Conservation (phyloP, 2,329 filamentous ascomycete species). For the Lachnellula occidentalis region DNA sequence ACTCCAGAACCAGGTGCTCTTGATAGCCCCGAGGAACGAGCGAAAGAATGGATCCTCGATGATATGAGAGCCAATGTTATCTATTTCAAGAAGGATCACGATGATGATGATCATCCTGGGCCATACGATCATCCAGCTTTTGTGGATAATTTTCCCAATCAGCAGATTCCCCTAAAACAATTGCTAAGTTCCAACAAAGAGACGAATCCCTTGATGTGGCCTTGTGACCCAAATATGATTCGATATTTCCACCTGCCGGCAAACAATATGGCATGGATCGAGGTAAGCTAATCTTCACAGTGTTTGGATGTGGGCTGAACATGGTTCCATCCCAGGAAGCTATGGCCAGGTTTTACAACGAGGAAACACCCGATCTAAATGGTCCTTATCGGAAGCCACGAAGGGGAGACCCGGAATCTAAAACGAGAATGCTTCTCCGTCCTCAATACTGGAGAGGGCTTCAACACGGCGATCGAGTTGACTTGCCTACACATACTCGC, state of each 20-base stretch:
- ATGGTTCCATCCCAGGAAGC: background rate
- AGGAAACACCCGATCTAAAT: background rate
- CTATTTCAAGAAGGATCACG: constrained; percentile 3
- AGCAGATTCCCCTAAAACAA: constrained; percentile 1
- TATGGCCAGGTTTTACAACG: constrained; percentile 5
- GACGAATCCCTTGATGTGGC: constrained; percentile 6
- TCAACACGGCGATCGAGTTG: constrained; percentile 13
- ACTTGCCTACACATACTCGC: constrained; percentile 15
- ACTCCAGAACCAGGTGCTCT: background rate
- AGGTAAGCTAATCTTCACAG: background rate
- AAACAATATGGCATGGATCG: constrained; percentile 9
- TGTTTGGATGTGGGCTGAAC: background rate
- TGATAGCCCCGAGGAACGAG: background rate
- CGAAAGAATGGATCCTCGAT: constrained; percentile 1
- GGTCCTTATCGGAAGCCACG: constrained; percentile 5
- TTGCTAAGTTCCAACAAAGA: background rate
- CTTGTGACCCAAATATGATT: constrained; percentile 7
- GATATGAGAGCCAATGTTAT: constrained; percentile 3
- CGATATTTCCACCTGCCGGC: constrained; percentile 9
- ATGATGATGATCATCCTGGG: background rate
- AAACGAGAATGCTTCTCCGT: constrained; percentile 15
- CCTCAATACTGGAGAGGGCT: constrained; percentile 15
- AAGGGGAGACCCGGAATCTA: constrained; percentile 2
- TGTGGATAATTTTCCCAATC: constrained; percentile 4
- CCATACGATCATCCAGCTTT: constrained; percentile 6